Conservation (phyloP, 169 alveolate species). For the Plasmodium falciparum region DNA sequence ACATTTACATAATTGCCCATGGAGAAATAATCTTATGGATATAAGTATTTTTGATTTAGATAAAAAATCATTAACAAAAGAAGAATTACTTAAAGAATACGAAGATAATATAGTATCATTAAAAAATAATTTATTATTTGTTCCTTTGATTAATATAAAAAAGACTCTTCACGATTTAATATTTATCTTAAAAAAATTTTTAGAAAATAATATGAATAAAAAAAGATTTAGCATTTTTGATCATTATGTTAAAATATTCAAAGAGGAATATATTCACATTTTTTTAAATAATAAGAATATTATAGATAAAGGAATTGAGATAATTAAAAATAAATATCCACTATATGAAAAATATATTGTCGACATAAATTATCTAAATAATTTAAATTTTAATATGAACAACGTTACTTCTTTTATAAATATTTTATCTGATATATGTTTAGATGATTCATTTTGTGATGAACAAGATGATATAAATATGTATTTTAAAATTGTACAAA, state of each 20-base stretch:
- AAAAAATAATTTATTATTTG: slow-evolving; percentile 14
- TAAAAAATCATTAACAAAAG: slow-evolving; percentile 18
- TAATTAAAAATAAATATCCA: slow-evolving; percentile 9
- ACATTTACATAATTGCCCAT: slow-evolving; percentile 59
- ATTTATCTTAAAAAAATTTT: slow-evolving; percentile 27
- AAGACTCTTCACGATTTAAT: slow-evolving; percentile 25
- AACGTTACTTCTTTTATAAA: slow-evolving; percentile 27
- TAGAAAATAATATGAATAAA: slow-evolving; percentile 20
- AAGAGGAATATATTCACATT: slow-evolving; percentile 27
- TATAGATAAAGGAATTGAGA: slow-evolving; percentile 31
- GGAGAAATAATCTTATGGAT: slow-evolving; percentile 58
- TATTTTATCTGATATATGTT: slow-evolving; percentile 21
- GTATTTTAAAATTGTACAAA: slow-evolving; percentile 38
- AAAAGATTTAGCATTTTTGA: slow-evolving; percentile 33
- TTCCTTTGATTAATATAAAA: slow-evolving; percentile 59
- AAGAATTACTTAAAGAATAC: slow-evolving; percentile 35
- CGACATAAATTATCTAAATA: slow-evolving; percentile 35
- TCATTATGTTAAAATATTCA: slow-evolving; percentile 37
- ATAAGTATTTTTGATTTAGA: slow-evolving; percentile 32
- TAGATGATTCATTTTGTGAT: neutral
- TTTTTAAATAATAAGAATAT: slow-evolving; percentile 40
- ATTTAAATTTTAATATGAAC: slow-evolving; percentile 23
- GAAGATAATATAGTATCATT: slow-evolving; percentile 1
- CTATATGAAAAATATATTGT: slow-evolving; percentile 14
- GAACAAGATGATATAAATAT: slow-evolving; percentile 42